phyloP scores from a whole-genome alignment of 176 grass and related monocot species.

The Tillandsia fasciculata region DNA sequence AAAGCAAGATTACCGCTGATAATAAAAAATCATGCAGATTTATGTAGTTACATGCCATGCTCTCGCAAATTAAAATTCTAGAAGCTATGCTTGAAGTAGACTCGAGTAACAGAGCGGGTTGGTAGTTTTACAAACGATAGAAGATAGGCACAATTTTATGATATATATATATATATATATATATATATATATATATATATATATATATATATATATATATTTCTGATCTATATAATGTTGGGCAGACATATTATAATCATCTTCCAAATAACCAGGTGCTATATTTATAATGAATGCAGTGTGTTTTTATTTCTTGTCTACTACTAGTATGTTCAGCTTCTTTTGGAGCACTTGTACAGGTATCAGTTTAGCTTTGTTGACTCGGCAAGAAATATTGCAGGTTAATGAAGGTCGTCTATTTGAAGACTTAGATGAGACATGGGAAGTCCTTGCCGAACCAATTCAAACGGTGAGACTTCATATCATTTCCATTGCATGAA shows the following conservation, averaged over 20 bases:
- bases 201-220: background rate
- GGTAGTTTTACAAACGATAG: background rate
- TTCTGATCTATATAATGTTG: background rate
- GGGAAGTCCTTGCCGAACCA: constrained; percentile 89
- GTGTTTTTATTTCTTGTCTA: background rate
- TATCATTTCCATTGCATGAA: background rate
- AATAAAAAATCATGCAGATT: too few relatives aligned
- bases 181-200: background rate
- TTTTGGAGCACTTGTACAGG: background rate
- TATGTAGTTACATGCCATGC: too few relatives aligned
- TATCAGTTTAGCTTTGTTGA: background rate
- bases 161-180: background rate
- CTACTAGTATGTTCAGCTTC: background rate
- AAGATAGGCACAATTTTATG: background rate
- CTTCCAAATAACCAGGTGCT: background rate
- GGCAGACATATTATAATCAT: background rate
- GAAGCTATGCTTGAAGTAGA: background rate
- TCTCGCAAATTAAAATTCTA: too few relatives aligned
- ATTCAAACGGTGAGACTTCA: constrained; percentile 62
- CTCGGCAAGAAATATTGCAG: constrained; percentile 18
- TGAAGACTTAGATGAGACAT: constrained; percentile 87
- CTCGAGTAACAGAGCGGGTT: background rate
- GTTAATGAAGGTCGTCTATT: constrained; percentile 51
- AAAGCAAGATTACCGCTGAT: too few relatives aligned
- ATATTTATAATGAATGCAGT: background rate